Conservation (phyloP, 169 alveolate genomes). For the Cryptosporidium bovis region DNA sequence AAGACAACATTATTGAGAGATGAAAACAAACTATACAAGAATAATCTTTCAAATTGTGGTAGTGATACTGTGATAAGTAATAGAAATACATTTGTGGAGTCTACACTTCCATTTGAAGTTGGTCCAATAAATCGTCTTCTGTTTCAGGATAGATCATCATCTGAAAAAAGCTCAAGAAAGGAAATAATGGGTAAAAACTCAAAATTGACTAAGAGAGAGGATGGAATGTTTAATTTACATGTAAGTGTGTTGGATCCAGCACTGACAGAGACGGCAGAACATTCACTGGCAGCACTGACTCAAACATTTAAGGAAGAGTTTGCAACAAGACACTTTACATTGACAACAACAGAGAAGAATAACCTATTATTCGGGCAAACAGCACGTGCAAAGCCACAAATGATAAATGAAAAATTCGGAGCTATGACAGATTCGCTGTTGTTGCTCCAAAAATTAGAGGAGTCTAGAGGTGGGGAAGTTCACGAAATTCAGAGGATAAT, state of each 20-base stretch:
- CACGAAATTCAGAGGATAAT: conserved; percentile 79
- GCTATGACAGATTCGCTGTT: conserved; percentile 59
- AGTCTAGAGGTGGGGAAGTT: conserved; percentile 61
- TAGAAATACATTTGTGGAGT: conserved; percentile 54
- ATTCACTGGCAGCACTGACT: conserved; percentile 56
- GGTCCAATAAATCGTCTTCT: conserved; percentile 52
- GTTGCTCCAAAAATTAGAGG: conserved; percentile 56
- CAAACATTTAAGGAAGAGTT: conserved; percentile 66
- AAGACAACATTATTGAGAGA: background rate
- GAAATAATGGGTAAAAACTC: conserved; percentile 1
- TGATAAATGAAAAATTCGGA: conserved; percentile 49
- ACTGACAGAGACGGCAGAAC: conserved; percentile 57
- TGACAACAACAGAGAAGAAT: conserved; percentile 60
- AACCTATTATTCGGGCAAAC: conserved; percentile 65
- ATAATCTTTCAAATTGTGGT: conserved; percentile 46
- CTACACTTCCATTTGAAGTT: conserved; percentile 66
- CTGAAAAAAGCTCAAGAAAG: background rate
- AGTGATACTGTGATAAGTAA: conserved; percentile 20
- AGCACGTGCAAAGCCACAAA: conserved; percentile 60
- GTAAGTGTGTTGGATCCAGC: conserved; percentile 71
- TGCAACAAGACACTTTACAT: conserved; percentile 69
- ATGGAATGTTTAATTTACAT: conserved; percentile 64
- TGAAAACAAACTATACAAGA: conserved; percentile 1
- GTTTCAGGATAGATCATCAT: conserved; percentile 39
- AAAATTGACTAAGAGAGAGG: conserved; percentile 39